These are phyloP conservation scores for Polytolypa hystricis DNA, from an alignment of 2,329 filamentous ascomycete species.

Conservation along the genomic window DNA sequence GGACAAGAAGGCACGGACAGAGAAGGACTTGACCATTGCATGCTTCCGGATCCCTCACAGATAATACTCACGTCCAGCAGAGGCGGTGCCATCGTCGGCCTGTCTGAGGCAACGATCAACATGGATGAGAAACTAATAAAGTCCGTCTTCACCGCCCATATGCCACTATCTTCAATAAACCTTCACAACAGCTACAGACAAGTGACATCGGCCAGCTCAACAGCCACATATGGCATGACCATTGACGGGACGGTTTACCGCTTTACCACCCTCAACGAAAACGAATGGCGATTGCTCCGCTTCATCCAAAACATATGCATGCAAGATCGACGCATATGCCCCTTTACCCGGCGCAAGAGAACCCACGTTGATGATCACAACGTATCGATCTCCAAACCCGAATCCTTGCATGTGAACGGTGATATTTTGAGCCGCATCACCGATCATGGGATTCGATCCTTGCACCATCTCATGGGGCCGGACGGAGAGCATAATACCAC, in stretches of 20 bases:
- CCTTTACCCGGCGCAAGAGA: slow-evolving; percentile 32
- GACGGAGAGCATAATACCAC: slow-evolving; percentile 3
- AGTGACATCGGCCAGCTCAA: slow-evolving; percentile 9
- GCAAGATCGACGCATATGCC: slow-evolving; percentile 38
- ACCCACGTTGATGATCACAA: slow-evolving; percentile 25
- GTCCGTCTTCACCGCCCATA: slow-evolving; percentile 19
- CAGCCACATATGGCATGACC: slow-evolving; percentile 50
- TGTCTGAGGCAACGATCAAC: slow-evolving; percentile 17
- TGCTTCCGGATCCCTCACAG: slow-evolving; percentile 30
- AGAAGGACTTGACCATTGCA: slow-evolving; percentile 25
- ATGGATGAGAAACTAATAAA: slow-evolving; percentile 23
- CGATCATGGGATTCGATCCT: slow-evolving; percentile 26
- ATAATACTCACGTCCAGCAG: slow-evolving; percentile 40
- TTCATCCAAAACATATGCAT: slow-evolving; percentile 61
- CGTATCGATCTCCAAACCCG: slow-evolving; percentile 31
- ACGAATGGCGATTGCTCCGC: slow-evolving; percentile 57
- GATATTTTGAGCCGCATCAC: slow-evolving; percentile 51
- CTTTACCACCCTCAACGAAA: slow-evolving; percentile 53
- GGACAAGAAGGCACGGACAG: slow-evolving; percentile 24
- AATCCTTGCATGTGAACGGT: slow-evolving; percentile 55
- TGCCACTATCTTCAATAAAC: slow-evolving; percentile 25
- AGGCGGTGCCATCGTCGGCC: slow-evolving; percentile 40
- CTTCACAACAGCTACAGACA: slow-evolving; percentile 12
- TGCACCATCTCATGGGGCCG: slow-evolving; percentile 21
- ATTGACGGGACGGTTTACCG: slow-evolving; percentile 60